Base-by-base conservation (phyloP, 495 filamentous ascomycete species). In the Talaromyces ruber region DNA sequence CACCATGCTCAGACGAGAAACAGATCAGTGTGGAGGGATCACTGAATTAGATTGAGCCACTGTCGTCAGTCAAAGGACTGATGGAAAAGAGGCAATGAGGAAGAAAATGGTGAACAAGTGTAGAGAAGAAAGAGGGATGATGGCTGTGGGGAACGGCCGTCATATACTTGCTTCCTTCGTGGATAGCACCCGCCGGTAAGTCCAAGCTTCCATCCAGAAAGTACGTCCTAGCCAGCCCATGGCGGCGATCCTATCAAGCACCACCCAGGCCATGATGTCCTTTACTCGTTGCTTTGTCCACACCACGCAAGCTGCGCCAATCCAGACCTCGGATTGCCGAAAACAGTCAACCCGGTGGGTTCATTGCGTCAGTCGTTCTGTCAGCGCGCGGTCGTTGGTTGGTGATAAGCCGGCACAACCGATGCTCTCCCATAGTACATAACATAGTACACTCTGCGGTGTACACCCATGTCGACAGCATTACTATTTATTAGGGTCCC, bases 321-420 rank as follows among this genome's bases (percentile, higher is more conserved):
- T 9, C 47, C 22, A 14, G 1, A 53, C 50, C 3, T 9, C 54
- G 54, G 54, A 32, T 57, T 57, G 12, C 54, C 28, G 3, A 22
- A 57, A 57, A 21, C 28, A 57, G 54, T 11, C 54, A 34, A 30
- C 12, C 54, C 54, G 54, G 28, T 34, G 29, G 8, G 66, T 34
- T 26, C 11, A 25, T 54, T 11, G 51, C 51, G 51, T 54, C 51
- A 54, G 51, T n/a, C 26, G 6, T 26, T 14, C 21, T 26, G 28
- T 54, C 18, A 21, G 43, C 43, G 7, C 18, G 5, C 9, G 8
- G 6, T 47, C 2, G 21, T 47, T 47, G 43, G 43, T n/a, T 21
- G 16, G 3, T 9, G 43, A 21, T 21, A 21, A 47, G 43, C 43
- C 43, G 43, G 43, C n/a, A 6, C 43, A 8, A 21, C 43, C 43